These are phyloP conservation scores for Phlebopus sp. DNA, from an alignment of 1,284 basidiomycete genomes.

Conservation along the genomic window DNA sequence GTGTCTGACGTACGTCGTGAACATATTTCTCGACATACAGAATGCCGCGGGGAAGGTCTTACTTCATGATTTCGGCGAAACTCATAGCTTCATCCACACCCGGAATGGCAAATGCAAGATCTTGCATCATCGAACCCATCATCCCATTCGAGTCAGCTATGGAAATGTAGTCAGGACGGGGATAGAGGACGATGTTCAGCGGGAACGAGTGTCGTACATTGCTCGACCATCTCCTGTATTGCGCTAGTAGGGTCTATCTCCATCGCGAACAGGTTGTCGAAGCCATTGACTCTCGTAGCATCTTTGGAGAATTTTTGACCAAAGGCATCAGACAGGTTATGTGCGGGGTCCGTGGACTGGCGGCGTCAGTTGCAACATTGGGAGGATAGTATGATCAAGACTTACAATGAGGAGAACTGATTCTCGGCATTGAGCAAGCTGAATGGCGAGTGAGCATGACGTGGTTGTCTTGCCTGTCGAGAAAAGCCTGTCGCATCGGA, in stretches of 20 bases:
- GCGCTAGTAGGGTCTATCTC: constrained; percentile 98
- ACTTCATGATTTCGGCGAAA: constrained; percentile 99
- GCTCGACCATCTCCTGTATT: constrained; percentile 99
- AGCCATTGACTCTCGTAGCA: constrained; percentile 98
- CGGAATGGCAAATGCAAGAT: constrained; percentile 97
- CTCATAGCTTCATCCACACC: constrained; percentile 99
- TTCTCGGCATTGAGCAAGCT: constrained; percentile 82
- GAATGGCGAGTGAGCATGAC: constrained; percentile 93
- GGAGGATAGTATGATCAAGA: constrained; percentile 12
- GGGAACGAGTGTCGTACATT: constrained; percentile 56
- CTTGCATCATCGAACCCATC: constrained; percentile 99
- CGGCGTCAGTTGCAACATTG: not conserved
- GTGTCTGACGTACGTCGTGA: constrained; percentile 56
- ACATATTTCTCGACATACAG: constrained; percentile 1
- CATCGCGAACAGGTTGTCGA: constrained; percentile 97
- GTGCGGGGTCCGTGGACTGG: constrained; percentile 97
- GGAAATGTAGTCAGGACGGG: not conserved
- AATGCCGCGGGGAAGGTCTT: constrained; percentile 22
- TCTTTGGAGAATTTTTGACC: constrained; percentile 99
- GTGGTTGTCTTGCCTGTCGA: constrained; percentile 88
- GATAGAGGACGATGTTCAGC: constrained; percentile 5
- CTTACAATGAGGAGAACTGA: constrained; percentile 92
- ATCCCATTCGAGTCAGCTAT: constrained; percentile 88
- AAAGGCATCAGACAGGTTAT: constrained; percentile 98
- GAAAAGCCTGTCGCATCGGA: constrained; percentile 1